Evolutionary conservation across 495 filamentous ascomycete species (phyloP).

Genomic region (Haplographium delicatum): DNA sequence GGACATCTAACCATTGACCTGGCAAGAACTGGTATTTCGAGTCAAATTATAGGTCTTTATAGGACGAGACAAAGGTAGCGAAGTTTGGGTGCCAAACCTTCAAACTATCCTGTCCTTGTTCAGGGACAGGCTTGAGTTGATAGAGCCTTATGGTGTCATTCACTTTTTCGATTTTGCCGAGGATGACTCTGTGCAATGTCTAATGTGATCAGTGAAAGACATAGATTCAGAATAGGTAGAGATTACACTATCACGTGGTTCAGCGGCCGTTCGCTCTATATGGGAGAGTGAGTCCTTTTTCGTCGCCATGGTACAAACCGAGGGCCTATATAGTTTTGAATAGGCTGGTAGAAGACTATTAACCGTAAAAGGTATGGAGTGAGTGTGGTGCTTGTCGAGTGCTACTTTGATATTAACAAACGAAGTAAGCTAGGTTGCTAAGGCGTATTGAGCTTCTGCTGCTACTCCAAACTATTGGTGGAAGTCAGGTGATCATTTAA

Average conservation of each 20-base stretch:
- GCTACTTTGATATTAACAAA: too few species aligned
- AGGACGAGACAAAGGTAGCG: too few species aligned
- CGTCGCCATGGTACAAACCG: constrained; percentile 5
- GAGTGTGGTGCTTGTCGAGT: too few species aligned
- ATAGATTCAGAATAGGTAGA: neutral
- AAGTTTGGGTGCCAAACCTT: constrained; percentile 27
- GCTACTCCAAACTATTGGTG: too few species aligned
- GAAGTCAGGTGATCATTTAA: too few species aligned
- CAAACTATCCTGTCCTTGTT: constrained; percentile 15
- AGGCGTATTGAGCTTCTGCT: too few species aligned
- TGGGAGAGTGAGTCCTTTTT: constrained; percentile 30
- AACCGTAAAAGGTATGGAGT: too few species aligned
- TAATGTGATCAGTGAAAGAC: constrained; percentile 19
- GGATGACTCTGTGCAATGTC: constrained; percentile 42
- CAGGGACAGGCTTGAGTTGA: constrained; percentile 33
- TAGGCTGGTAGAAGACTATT: too few species aligned
- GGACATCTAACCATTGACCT: constrained; percentile 89
- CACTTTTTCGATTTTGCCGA: constrained; percentile 43
- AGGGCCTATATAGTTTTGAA: too few species aligned
- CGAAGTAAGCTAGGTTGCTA: too few species aligned
- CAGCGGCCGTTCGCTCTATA: constrained; percentile 62
- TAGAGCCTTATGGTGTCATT: constrained; percentile 47
- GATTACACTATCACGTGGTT: constrained; percentile 55
- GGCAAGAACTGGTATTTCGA: constrained; percentile 59
- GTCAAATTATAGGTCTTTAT: too few species aligned